Evolutionary conservation across 805 yeast species (phyloP).

Genomic region (Zygotorulaspora sp.): DNA sequence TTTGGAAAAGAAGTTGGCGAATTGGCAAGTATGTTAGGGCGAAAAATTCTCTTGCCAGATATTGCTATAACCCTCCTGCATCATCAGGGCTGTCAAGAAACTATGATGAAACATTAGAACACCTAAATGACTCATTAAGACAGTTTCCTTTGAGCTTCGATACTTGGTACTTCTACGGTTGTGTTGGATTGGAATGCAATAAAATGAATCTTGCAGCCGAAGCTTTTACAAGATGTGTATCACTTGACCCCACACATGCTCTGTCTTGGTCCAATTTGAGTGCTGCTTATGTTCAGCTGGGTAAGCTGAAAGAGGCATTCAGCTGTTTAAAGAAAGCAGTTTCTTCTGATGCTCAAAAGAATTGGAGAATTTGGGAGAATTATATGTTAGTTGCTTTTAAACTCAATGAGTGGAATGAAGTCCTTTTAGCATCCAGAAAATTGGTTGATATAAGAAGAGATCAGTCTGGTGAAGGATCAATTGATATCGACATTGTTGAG

Average conservation of each 20-base stretch:
- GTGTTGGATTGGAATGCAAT: conserved; percentile 71
- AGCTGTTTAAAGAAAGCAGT: conserved; percentile 80
- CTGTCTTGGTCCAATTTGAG: conserved; percentile 92
- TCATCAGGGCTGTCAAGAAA: conserved; percentile 49
- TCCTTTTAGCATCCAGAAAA: conserved; percentile 64
- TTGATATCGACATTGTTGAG: conserved; percentile 74
- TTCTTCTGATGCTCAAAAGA: conserved; percentile 61
- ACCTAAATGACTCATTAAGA: conserved; percentile 68
- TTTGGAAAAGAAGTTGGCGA: conserved; percentile 87
- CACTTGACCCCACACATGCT: conserved; percentile 74
- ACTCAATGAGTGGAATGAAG: conserved; percentile 85
- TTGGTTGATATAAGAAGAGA: conserved; percentile 54
- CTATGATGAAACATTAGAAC: conserved; percentile 50
- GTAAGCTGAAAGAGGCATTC: conserved; percentile 72
- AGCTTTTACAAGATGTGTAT: conserved; percentile 86
- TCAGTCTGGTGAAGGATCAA: conserved; percentile 54
- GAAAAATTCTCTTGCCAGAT: conserved; percentile 74
- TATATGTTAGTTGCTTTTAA: conserved; percentile 76
- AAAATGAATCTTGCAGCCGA: conserved; percentile 78
- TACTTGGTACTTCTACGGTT: conserved; percentile 91
- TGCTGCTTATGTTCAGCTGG: conserved; percentile 62
- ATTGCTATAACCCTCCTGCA: conserved; percentile 61
- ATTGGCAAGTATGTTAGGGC: conserved; percentile 79
- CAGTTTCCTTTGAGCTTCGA: conserved; percentile 70
- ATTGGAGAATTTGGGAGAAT: conserved; percentile 92